Base-by-base conservation (phyloP, 106 monocot species). In the Allium cepa region DNA sequence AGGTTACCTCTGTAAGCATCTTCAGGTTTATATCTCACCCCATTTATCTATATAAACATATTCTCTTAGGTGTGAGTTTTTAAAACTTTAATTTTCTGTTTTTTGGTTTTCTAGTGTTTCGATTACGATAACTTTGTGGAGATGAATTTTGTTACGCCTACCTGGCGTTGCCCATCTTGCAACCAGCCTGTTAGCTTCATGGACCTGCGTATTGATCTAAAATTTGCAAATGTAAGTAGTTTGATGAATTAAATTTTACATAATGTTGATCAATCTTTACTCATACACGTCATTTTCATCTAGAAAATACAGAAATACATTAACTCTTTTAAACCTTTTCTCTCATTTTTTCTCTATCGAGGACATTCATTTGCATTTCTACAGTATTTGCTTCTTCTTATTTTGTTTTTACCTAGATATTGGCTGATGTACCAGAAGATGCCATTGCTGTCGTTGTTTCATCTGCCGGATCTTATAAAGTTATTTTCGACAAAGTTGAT, bases 121-220 rank as follows among this genome's bases (percentile, higher is more conserved):
- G 92, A 93, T 81, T 93, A 83, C 78, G 83, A 83, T 12, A 99
- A 87, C 73, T 99, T 75, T 79, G 69, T 99, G 87, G 84, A 89
- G 27, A 87, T 99, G 66, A 99, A 99, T 69, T 82, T 73, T 17
- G 77, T 77, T 66, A 99, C 79, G 59, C 99, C 99, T 48, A 69
- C 75, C 47, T 99, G 99, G 99, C 87, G 87, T 36, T 99, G 99
- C 67, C 92, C 93, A 68, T 80, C 47, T 64, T 99, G 99, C 77
- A 90, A 90, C 76, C 87, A 87, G 60, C 73, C 93, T 51, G 72
- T 72, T 71, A 81, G 84, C 71, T 82, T 53, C 57, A 45, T 72
- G 64, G 93, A 99, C 77, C 62, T 99, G 16, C 80, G 93, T 8
- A 69, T 99, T 72, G 99, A 99, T 66, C 86, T 74, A 78, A 77